Percentiles rank a stretch among this genome's conserved stretches.
These are phyloP conservation scores for Polymyxa betae DNA, from an alignment of 208 protist species.

Conservation along the genomic window DNA sequence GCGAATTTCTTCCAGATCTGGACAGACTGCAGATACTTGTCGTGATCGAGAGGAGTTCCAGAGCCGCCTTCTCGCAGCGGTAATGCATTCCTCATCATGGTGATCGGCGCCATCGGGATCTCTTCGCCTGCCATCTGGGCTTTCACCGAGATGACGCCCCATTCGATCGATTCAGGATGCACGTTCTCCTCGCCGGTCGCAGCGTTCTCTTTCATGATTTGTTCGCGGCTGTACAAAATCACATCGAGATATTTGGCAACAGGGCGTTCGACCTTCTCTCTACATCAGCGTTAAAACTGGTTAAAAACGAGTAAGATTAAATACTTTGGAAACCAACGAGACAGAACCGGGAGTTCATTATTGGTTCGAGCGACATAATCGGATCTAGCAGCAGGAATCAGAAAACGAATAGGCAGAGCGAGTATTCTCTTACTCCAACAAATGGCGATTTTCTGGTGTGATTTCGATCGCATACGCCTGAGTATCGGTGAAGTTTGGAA, in stretches of 20 bases:
- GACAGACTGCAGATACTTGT: conserved; percentile 66
- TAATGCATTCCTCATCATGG: conserved; percentile 79
- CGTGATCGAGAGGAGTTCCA: conserved; percentile 64
- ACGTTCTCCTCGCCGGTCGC: neutral
- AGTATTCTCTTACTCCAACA: conserved; percentile 59
- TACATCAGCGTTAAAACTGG: neutral
- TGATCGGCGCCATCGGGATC: conserved; percentile 79
- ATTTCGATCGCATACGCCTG: conserved; percentile 61
- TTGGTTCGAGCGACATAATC: conserved; percentile 69
- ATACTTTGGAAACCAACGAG: conserved; percentile 68
- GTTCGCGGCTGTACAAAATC: conserved; percentile 73
- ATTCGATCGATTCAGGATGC: conserved; percentile 54
- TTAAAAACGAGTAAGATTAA: neutral
- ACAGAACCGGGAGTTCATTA: conserved; percentile 74
- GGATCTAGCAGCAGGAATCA: neutral
- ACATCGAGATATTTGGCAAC: conserved; percentile 71
- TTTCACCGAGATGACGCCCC: conserved; percentile 72
- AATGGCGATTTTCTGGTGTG: conserved; percentile 66
- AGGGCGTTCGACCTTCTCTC: conserved; percentile 44
- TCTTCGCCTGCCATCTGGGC: conserved; percentile 70
- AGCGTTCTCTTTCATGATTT: conserved; percentile 72
- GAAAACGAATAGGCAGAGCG: neutral
- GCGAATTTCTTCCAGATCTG: neutral
- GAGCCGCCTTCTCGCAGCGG: conserved; percentile 63
- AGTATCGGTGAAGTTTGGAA: conserved; percentile 70